phyloP scores from a whole-genome alignment of 148 eudicot genomes.

The Fagopyrum esculentum region DNA sequence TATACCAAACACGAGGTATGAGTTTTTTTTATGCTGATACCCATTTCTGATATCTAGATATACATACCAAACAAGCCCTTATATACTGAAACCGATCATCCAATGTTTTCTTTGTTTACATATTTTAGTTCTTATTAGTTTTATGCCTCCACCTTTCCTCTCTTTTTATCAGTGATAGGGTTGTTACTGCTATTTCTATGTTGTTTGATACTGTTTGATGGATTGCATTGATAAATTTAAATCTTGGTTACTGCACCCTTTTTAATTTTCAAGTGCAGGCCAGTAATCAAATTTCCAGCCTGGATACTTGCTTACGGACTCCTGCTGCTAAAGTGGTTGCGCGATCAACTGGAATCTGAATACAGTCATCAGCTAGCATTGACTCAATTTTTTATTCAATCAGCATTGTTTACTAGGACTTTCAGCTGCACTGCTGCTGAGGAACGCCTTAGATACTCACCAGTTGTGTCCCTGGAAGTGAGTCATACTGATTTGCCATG shows the following conservation, averaged over 20 bases:
- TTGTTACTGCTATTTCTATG: background rate
- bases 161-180: background rate
- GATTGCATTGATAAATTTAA: background rate
- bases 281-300: constrained; percentile 61
- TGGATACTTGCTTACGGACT: constrained; percentile 31
- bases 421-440: constrained; percentile 77
- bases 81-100: background rate
- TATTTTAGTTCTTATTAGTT: background rate
- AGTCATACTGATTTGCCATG: constrained; percentile 16
- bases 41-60: too few relatives aligned
- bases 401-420: constrained; percentile 57
- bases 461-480: constrained; percentile 74
- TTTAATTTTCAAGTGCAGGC: constrained; percentile 37
- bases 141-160: background rate
- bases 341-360: constrained; percentile 41
- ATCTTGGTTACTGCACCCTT: constrained; percentile 12
- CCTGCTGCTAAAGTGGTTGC: constrained; percentile 44
- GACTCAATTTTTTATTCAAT: constrained; percentile 39
- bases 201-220: background rate
- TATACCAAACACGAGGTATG: too few relatives aligned
- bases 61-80: background rate
- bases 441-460: constrained; percentile 58
- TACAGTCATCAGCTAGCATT: constrained; percentile 28
- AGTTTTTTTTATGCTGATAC: too few relatives aligned
- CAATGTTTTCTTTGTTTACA: background rate